Percentiles rank a stretch among this genome's conserved stretches.
These are phyloP conservation scores for Vitis labrusca DNA, from an alignment of 164 flowering plant genomes.

Conservation along the genomic window DNA sequence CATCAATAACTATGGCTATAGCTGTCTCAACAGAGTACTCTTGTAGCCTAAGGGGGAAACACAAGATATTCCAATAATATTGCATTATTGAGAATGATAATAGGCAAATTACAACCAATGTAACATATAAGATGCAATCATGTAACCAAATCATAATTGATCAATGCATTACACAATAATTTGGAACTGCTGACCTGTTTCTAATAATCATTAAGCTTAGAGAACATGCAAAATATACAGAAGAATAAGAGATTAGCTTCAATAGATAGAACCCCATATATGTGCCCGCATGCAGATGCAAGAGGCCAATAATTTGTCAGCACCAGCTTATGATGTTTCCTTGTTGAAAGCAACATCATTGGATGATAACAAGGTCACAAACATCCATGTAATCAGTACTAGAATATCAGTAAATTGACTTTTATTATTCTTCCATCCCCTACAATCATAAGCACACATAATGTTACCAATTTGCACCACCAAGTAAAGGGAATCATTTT, in stretches of 20 bases:
- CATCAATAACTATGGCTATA: slow-evolving; percentile 61
- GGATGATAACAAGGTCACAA: neutral
- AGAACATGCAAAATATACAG: neutral
- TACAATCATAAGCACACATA: too few species aligned
- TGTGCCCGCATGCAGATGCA: neutral
- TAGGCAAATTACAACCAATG: neutral
- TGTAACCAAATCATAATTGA: neutral
- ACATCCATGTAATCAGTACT: neutral
- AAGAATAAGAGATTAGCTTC: neutral
- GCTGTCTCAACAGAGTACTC: slow-evolving; percentile 62
- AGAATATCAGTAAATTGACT: too few species aligned
- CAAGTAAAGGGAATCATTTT: neutral
- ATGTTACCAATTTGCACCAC: too few species aligned
- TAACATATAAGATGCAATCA: neutral
- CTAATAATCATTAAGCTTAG: neutral
- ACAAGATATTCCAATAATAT: slow-evolving; percentile 1
- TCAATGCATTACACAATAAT: neutral
- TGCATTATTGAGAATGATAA: neutral
- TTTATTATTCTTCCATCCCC: too few species aligned
- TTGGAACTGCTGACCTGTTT: neutral
- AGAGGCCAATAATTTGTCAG: neutral
- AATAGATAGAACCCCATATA: neutral
- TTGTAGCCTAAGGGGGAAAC: slow-evolving; percentile 43
- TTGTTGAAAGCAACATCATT: too few species aligned
- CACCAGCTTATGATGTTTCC: neutral